Conservation (phyloP, 768 basidiomycete genomes). For the Trametopsis cervina region DNA sequence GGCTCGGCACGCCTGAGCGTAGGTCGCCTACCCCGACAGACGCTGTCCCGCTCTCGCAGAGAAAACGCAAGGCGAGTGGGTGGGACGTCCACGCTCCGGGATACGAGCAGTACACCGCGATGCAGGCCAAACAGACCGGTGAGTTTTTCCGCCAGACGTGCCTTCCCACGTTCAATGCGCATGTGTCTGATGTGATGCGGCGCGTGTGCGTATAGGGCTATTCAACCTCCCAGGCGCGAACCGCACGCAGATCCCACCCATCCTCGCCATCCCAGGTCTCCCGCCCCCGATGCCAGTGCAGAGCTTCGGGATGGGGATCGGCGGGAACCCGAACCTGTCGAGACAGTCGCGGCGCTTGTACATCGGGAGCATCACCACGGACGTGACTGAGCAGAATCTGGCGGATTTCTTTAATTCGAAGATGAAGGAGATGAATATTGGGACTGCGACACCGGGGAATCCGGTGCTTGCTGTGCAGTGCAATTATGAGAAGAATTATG, state of each 20-base stretch:
- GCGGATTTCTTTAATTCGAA: constrained; percentile 93
- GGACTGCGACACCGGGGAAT: constrained; percentile 78
- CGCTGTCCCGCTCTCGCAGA: constrained; percentile 71
- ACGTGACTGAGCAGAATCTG: constrained; percentile 89
- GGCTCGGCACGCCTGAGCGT: constrained; percentile 64
- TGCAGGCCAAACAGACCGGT: constrained; percentile 99
- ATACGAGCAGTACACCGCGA: constrained; percentile 89
- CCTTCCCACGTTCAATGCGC: constrained; percentile 8
- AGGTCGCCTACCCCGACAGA: constrained; percentile 90
- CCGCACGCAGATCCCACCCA: constrained; percentile 79
- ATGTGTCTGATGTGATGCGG: constrained; percentile 1
- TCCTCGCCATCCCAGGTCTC: constrained; percentile 73
- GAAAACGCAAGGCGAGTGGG: constrained; percentile 83
- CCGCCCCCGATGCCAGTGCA: constrained; percentile 81
- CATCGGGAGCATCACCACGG: constrained; percentile 93
- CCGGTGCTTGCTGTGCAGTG: constrained; percentile 92
- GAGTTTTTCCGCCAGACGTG: constrained; percentile 12
- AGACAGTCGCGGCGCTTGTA: constrained; percentile 94
- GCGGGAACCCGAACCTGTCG: constrained; percentile 81
- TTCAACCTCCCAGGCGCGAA: constrained; percentile 97
- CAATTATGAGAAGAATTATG: constrained; percentile 98
- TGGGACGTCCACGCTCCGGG: constrained; percentile 97
- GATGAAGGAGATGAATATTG: constrained; percentile 89
- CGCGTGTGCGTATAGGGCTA: constrained; percentile 66
- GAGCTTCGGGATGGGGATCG: constrained; percentile 82